Percentiles rank a stretch among this genome's conserved stretches.
Conservation (phyloP, 1,284 basidiomycete species). For the Marasmius tenuissimus region DNA sequence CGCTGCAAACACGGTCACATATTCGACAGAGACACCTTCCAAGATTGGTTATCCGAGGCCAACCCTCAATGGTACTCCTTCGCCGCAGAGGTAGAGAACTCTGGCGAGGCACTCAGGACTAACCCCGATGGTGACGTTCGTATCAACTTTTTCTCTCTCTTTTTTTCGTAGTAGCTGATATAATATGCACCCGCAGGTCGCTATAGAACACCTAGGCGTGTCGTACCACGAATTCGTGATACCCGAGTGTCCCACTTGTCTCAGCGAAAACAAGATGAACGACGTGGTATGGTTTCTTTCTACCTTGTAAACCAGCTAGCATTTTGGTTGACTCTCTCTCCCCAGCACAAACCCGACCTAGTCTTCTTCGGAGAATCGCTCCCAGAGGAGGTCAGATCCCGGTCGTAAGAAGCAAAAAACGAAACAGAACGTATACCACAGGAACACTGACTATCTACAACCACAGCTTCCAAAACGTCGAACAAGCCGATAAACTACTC, state of each 20-base stretch:
- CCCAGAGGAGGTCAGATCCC: slow-evolving; percentile 55
- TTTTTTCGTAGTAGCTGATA: not conserved
- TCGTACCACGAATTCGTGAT: slow-evolving; percentile 79
- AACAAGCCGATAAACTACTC: slow-evolving; percentile 66
- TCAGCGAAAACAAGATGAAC: slow-evolving; percentile 51
- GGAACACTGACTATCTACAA: not conserved
- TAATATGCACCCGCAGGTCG: slow-evolving; percentile 51
- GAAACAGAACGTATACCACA: not conserved
- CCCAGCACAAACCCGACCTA: slow-evolving; percentile 79
- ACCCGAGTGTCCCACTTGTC: slow-evolving; percentile 72
- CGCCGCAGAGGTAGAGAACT: slow-evolving; percentile 64
- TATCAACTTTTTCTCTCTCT: slow-evolving; percentile 13
- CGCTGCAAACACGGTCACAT: slow-evolving; percentile 73
- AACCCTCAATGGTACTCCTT: slow-evolving; percentile 84
- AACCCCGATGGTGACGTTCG: slow-evolving; percentile 92
- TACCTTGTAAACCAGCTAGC: not conserved
- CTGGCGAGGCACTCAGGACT: slow-evolving; percentile 67
- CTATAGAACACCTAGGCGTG: slow-evolving; percentile 66
- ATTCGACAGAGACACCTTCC: slow-evolving; percentile 69
- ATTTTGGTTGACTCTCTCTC: not conserved
- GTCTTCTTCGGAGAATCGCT: slow-evolving; percentile 92
- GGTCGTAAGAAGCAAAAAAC: slow-evolving; percentile 58
- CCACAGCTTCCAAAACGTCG: slow-evolving; percentile 59
- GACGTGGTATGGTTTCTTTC: slow-evolving; percentile 43
- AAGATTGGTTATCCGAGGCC: slow-evolving; percentile 65